Conservation (phyloP, 177 flowering plant genomes). For the Telopea speciosissima region DNA sequence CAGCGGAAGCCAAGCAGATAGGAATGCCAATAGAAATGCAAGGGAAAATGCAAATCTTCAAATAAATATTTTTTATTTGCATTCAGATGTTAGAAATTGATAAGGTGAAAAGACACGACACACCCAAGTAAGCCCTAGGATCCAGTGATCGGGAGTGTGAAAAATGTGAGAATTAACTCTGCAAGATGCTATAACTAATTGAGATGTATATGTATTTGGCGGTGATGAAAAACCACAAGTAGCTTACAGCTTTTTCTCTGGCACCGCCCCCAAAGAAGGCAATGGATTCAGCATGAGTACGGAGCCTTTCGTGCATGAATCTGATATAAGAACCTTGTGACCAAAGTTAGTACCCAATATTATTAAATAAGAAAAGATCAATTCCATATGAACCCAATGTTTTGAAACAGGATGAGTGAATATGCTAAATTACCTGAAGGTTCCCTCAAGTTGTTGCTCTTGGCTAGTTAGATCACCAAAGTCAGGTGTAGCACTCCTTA, state of each 20-base stretch:
- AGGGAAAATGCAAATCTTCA: not conserved
- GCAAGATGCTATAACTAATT: not conserved
- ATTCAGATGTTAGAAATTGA: not conserved
- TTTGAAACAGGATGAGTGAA: slow-evolving; percentile 3
- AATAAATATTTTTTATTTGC: not conserved
- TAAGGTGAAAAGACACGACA: not conserved
- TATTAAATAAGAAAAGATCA: not conserved
- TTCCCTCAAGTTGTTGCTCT: slow-evolving; percentile 96
- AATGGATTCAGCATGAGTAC: slow-evolving; percentile 96
- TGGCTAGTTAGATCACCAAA: slow-evolving; percentile 84
- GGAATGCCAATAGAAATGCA: not conserved
- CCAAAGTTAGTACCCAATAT: slow-evolving; percentile 1
- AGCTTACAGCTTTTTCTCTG: slow-evolving; percentile 84
- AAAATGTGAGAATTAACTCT: too few species aligned
- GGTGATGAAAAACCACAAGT: slow-evolving; percentile 9
- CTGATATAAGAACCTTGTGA: slow-evolving; percentile 26
- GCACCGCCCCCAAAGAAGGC: slow-evolving; percentile 99
- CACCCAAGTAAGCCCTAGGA: not conserved
- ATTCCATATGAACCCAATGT: not conserved
- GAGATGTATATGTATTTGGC: not conserved
- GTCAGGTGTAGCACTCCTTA: slow-evolving; percentile 85
- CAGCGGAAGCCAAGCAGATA: not conserved
- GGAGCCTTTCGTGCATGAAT: slow-evolving; percentile 91
- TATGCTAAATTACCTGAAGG: slow-evolving; percentile 59
- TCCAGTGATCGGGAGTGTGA: too few species aligned